These are phyloP conservation scores for Leptographium lundbergii DNA, from an alignment of 2,329 filamentous ascomycete genomes.

Conservation along the genomic window DNA sequence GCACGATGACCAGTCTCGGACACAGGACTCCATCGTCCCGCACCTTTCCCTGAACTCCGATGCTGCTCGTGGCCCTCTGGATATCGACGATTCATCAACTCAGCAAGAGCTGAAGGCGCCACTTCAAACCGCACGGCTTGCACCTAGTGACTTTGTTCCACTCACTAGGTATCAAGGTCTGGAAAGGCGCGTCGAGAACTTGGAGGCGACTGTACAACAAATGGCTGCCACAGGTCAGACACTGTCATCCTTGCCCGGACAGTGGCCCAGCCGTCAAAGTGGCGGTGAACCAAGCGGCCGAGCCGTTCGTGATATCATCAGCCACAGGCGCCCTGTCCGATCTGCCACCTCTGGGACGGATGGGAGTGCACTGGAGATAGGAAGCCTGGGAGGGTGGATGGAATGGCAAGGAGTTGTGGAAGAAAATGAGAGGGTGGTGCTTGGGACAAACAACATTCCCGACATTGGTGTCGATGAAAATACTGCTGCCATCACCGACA, in stretches of 20 bases:
- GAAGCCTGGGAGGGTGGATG: slow-evolving; percentile 18
- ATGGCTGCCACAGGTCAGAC: not conserved
- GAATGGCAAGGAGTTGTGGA: slow-evolving; percentile 13
- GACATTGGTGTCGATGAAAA: not conserved
- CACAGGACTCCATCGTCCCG: not conserved
- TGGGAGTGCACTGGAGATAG: slow-evolving; percentile 2
- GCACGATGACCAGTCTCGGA: not conserved
- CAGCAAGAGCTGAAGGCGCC: not conserved
- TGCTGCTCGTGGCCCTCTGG: not conserved
- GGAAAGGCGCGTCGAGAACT: slow-evolving; percentile 1
- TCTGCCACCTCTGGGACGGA: not conserved
- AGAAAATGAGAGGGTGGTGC: not conserved
- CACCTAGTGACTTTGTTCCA: not conserved
- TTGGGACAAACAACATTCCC: not conserved
- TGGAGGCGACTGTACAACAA: not conserved
- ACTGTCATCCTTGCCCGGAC: not conserved
- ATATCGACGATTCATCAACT: slow-evolving; percentile 1
- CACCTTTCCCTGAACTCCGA: not conserved
- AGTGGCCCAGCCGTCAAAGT: not conserved
- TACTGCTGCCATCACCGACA: not conserved
- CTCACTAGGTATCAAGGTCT: not conserved
- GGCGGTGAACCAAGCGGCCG: not conserved
- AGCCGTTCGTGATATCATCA: not conserved
- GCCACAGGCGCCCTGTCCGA: not conserved
- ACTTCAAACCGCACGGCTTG: not conserved